These are phyloP conservation scores for Acer campestre DNA, from an alignment of 345 rosid genomes.

Conservation along the genomic window DNA sequence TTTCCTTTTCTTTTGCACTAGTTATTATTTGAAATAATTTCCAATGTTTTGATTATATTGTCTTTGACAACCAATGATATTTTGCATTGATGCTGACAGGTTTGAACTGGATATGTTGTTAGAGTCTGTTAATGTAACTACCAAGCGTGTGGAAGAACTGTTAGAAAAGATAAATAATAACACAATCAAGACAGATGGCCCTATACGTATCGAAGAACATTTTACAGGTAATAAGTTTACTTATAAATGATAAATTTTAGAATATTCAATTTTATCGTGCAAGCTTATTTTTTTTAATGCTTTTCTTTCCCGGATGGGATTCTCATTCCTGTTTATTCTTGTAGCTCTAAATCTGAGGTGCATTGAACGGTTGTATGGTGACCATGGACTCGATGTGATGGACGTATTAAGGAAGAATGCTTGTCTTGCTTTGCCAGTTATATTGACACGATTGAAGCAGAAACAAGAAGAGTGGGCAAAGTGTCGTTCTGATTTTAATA, in stretches of 20 bases:
- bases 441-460: constrained; percentile 94
- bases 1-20: neutral
- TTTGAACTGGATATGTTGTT: constrained; percentile 96
- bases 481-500: constrained; percentile 92
- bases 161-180: constrained; percentile 71
- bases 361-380: constrained; percentile 93
- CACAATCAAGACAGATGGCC: constrained; percentile 55
- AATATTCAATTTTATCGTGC: constrained; percentile 8
- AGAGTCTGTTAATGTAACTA: constrained; percentile 85
- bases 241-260: constrained; percentile 10
- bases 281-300: constrained; percentile 13
- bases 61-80: constrained; percentile 14
- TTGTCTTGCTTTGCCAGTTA: constrained; percentile 83
- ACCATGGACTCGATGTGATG: constrained; percentile 97
- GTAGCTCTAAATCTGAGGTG: constrained; percentile 91
- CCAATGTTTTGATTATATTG: constrained; percentile 7
- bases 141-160: constrained; percentile 83
- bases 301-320: constrained; percentile 21
- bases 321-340: constrained; percentile 23
- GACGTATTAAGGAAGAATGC: constrained; percentile 85
- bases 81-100: constrained; percentile 48
- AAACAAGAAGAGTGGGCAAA: constrained; percentile 96
- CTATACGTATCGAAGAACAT: constrained; percentile 71
- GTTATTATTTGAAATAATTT: constrained; percentile 13
- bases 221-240: constrained; percentile 66